These are phyloP conservation scores for Chaetothyriales sp. DNA, from an alignment of 2,329 filamentous ascomycete genomes.

Conservation along the genomic window DNA sequence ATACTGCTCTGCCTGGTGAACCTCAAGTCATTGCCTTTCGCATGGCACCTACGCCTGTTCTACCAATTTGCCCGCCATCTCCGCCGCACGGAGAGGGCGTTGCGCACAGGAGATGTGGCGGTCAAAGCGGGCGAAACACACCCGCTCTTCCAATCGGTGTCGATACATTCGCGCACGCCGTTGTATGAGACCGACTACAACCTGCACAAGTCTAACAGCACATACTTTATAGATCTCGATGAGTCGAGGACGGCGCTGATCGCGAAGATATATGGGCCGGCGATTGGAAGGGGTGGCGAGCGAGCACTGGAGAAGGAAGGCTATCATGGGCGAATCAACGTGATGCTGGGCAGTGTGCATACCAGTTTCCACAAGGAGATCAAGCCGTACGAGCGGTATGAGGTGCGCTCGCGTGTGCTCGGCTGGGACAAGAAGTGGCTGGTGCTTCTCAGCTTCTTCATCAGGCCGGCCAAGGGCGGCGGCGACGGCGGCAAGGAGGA, in stretches of 20 bases:
- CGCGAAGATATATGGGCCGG: constrained; percentile 32
- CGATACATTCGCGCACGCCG: constrained; percentile 53
- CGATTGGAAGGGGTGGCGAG: constrained; percentile 24
- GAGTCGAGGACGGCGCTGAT: constrained; percentile 62
- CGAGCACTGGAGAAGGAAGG: constrained; percentile 37
- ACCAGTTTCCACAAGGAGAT: constrained; percentile 66
- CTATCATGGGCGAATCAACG: constrained; percentile 36
- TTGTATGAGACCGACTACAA: constrained; percentile 77
- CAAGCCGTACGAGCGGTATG: constrained; percentile 52
- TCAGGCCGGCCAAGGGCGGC: constrained; percentile 34
- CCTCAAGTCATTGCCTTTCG: constrained; percentile 59
- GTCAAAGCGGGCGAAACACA: constrained; percentile 25
- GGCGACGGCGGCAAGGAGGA: constrained; percentile 26
- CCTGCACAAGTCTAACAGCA: constrained; percentile 45
- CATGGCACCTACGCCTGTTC: constrained; percentile 58
- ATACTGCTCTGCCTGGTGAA: constrained; percentile 49
- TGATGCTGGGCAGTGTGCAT: constrained; percentile 59
- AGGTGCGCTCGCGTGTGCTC: constrained; percentile 59
- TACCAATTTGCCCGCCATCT: constrained; percentile 43
- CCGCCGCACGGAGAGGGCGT: constrained; percentile 31
- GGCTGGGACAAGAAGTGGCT: constrained; percentile 73
- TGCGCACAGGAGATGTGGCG: constrained; percentile 31
- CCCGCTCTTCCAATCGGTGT: constrained; percentile 59
- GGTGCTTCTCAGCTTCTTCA: constrained; percentile 61
- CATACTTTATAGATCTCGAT: constrained; percentile 44